These are phyloP conservation scores for Penicillium oxalicum DNA, from an alignment of 2,329 filamentous ascomycete genomes.

Conservation along the genomic window DNA sequence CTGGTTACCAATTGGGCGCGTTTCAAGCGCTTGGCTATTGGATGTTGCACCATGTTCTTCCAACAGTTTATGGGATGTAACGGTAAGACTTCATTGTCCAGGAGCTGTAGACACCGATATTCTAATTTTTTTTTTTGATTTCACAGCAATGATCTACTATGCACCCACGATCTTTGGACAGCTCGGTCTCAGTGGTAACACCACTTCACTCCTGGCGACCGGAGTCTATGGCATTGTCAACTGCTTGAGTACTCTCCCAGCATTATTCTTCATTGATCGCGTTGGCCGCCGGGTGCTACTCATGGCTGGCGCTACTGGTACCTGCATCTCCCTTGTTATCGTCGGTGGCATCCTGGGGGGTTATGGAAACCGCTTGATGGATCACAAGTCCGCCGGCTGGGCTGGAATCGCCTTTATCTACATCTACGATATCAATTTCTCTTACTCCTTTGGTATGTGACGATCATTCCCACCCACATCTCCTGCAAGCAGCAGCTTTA, in stretches of 20 bases:
- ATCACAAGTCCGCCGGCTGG: constrained; percentile 31
- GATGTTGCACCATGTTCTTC: constrained; percentile 38
- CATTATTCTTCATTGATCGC: constrained; percentile 32
- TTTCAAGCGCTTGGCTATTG: constrained; percentile 36
- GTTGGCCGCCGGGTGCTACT: constrained; percentile 30
- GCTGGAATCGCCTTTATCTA: constrained; percentile 36
- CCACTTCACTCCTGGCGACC: constrained; percentile 31
- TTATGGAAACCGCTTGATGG: constrained; percentile 25
- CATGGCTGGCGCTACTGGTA: constrained; percentile 32
- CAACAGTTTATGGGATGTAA: constrained; percentile 47
- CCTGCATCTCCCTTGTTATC: constrained; percentile 32
- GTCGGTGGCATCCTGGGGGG: constrained; percentile 31
- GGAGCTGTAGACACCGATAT: background rate
- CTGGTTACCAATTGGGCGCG: constrained; percentile 31
- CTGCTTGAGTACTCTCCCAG: constrained; percentile 30
- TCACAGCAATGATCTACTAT: constrained; percentile 44
- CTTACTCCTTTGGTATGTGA: constrained; percentile 32
- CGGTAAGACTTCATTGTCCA: constrained; percentile 18
- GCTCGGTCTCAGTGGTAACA: constrained; percentile 38
- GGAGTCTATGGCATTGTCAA: constrained; percentile 39
- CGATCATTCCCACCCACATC: background rate
- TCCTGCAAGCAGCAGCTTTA: background rate
- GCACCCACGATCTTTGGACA: constrained; percentile 44
- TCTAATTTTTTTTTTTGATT: background rate
- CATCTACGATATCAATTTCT: constrained; percentile 35